These are phyloP conservation scores for Venturia oleaginea DNA, from an alignment of 2,329 filamentous ascomycete genomes.

Conservation along the genomic window DNA sequence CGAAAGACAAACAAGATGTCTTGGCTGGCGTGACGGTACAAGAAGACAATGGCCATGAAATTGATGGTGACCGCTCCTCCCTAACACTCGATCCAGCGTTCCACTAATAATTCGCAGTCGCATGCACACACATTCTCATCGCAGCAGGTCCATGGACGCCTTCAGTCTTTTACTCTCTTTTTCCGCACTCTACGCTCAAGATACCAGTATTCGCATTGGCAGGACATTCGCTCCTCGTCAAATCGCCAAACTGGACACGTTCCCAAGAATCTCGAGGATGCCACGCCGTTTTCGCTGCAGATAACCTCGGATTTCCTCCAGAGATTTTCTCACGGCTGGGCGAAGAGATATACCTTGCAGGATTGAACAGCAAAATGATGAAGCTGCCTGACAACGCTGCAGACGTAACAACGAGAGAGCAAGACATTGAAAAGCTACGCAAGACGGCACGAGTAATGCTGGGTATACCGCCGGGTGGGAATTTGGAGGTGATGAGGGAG, in stretches of 20 bases:
- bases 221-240: conserved; percentile 63
- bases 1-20: conserved; percentile 40
- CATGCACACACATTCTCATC: conserved; percentile 58
- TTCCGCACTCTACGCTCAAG: conserved; percentile 43
- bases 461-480: conserved; percentile 34
- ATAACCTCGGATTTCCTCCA: conserved; percentile 51
- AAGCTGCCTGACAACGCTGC: conserved; percentile 51
- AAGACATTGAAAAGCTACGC: conserved; percentile 43
- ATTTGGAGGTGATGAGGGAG: conserved; percentile 54
- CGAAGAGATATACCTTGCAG: conserved; percentile 64
- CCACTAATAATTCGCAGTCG: conserved; percentile 31
- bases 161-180: conserved; percentile 54
- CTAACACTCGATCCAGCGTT: not conserved
- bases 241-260: conserved; percentile 45
- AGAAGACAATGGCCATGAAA: conserved; percentile 27
- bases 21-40: conserved; percentile 47
- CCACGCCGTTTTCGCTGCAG: conserved; percentile 61
- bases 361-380: conserved; percentile 54
- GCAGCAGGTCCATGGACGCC: conserved; percentile 65
- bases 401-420: conserved; percentile 38
- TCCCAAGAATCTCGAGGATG: conserved; percentile 39
- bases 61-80: not conserved
- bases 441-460: conserved; percentile 42
- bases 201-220: conserved; percentile 55
- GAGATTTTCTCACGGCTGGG: conserved; percentile 61